These are phyloP conservation scores for Pichia kluyveri DNA, from an alignment of 805 yeast genomes.

Conservation along the genomic window DNA sequence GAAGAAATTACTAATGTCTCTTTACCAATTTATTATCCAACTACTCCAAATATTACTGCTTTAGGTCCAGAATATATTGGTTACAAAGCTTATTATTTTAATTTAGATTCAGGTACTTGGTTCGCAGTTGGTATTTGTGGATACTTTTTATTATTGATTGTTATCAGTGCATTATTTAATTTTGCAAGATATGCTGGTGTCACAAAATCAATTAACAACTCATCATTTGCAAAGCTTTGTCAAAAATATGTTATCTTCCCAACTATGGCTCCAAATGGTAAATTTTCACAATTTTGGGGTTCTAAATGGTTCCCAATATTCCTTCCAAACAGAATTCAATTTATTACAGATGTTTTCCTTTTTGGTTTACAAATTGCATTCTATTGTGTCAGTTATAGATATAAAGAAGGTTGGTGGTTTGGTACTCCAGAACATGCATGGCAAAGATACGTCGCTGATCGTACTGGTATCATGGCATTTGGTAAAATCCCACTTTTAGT, in stretches of 20 bases:
- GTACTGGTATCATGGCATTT: constrained; percentile 35
- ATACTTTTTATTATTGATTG: constrained; percentile 33
- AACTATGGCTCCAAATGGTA: constrained; percentile 25
- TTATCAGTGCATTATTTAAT: constrained; percentile 27
- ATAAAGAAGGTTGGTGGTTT: constrained; percentile 13
- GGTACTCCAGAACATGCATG: constrained; percentile 26
- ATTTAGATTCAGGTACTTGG: constrained; percentile 22
- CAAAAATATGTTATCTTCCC: constrained; percentile 32
- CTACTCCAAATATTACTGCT: constrained; percentile 8
- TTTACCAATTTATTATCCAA: constrained; percentile 11
- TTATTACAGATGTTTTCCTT: constrained; percentile 20
- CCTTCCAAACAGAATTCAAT: constrained; percentile 27
- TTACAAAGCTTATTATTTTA: constrained; percentile 13
- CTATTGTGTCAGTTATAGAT: constrained; percentile 13
- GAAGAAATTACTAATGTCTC: constrained; percentile 5
- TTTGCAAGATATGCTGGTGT: constrained; percentile 22
- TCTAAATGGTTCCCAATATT: constrained; percentile 13
- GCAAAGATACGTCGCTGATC: constrained; percentile 22
- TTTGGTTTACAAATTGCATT: constrained; percentile 19
- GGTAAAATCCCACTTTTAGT: constrained; percentile 32
- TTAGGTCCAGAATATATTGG: constrained; percentile 3
- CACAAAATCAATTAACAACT: constrained; percentile 18
- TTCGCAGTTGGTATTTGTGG: constrained; percentile 29
- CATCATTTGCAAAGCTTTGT: constrained; percentile 21
- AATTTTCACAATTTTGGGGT: constrained; percentile 11